These are phyloP conservation scores for Ophiobolus disseminans DNA, from an alignment of 2,329 filamentous ascomycete species.

Conservation along the genomic window DNA sequence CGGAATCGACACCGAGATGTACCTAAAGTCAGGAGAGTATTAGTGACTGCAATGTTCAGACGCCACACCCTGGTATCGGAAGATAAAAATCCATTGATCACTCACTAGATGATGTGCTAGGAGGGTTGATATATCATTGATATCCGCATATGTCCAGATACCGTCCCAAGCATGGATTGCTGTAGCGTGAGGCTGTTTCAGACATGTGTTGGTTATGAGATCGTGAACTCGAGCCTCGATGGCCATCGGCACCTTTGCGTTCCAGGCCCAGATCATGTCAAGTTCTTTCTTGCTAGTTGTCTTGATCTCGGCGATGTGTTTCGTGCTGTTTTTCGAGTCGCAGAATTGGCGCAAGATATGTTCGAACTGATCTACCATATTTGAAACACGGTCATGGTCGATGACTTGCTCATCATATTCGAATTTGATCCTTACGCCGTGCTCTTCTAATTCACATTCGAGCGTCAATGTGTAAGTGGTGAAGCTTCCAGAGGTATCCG, in stretches of 20 bases:
- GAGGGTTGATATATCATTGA: slow-evolving; percentile 9
- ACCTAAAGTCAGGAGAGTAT: too few relatives aligned
- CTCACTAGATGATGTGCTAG: slow-evolving; percentile 13
- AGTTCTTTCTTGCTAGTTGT: background rate
- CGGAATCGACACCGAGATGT: slow-evolving; percentile 2
- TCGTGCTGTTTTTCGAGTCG: background rate
- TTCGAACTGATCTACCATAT: background rate
- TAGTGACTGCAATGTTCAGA: too few relatives aligned
- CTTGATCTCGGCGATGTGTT: background rate
- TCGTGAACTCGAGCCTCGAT: background rate
- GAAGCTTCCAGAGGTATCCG: too few relatives aligned
- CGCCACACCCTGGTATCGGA: too few relatives aligned
- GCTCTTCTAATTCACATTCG: background rate
- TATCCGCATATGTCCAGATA: slow-evolving; percentile 15
- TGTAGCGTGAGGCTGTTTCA: slow-evolving; percentile 9
- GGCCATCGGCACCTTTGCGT: background rate
- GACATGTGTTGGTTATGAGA: background rate
- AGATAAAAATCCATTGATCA: too few relatives aligned
- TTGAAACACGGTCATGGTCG: background rate
- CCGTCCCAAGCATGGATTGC: slow-evolving; percentile 13
- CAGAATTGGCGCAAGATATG: background rate
- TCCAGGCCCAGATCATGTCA: background rate
- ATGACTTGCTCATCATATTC: background rate
- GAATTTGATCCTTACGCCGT: background rate
- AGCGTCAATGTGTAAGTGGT: background rate